These are phyloP conservation scores for Azolla pinnata DNA, from an alignment of 75 land plant genomes.

Conservation along the genomic window DNA sequence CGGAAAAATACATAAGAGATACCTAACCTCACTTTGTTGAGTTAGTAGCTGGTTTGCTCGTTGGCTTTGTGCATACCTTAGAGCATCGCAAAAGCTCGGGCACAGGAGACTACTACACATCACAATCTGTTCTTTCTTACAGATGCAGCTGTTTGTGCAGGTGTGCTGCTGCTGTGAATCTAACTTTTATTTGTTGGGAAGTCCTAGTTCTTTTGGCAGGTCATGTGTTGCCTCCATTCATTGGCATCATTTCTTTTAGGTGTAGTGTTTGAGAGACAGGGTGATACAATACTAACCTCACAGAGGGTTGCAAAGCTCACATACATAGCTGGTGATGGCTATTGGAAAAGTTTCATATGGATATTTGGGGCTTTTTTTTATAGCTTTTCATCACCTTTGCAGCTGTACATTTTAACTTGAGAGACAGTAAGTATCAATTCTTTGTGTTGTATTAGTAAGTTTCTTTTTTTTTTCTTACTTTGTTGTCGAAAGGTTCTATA, in stretches of 20 bases:
- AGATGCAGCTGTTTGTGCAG: too few relatives aligned
- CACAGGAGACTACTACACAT: background rate
- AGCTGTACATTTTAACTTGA: too few relatives aligned
- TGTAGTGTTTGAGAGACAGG: too few relatives aligned
- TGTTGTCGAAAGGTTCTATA: too few relatives aligned
- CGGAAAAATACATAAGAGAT: slow-evolving; percentile 6
- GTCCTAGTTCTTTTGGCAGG: too few relatives aligned
- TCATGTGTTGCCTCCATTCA: too few relatives aligned
- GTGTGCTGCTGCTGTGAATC: too few relatives aligned
- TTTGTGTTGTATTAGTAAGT: background rate
- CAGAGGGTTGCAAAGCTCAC: background rate
- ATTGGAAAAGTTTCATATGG: background rate
- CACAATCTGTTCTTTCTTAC: background rate
- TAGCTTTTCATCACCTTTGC: background rate
- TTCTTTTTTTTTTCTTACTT: background rate
- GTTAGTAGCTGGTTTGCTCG: background rate
- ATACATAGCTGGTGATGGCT: background rate
- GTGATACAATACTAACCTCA: background rate
- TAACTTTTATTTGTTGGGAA: too few relatives aligned
- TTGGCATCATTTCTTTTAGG: too few relatives aligned
- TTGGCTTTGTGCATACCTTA: background rate
- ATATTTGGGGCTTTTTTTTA: background rate
- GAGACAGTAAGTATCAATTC: too few relatives aligned
- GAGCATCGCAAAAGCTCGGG: background rate
- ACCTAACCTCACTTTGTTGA: too few relatives aligned